phyloP scores from a whole-genome alignment of 768 basidiomycete genomes.

The Paxillus ammoniavirescens region DNA sequence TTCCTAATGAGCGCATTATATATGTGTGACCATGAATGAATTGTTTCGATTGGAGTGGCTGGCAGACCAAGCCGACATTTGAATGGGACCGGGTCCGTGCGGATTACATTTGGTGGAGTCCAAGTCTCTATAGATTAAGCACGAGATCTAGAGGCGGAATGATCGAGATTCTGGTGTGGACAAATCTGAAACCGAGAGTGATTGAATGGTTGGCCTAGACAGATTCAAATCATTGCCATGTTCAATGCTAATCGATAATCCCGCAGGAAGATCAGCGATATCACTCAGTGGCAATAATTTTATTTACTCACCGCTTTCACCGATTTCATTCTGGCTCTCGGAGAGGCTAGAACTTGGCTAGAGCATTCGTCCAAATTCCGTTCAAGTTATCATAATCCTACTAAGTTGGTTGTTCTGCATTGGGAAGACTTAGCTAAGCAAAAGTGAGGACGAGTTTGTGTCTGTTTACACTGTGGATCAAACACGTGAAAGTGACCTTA shows the following conservation, averaged over 20 bases:
- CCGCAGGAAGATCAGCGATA: neutral
- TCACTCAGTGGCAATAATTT: neutral
- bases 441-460: neutral
- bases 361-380: too few species aligned
- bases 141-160: neutral
- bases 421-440: neutral
- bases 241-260: neutral
- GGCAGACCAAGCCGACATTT: neutral
- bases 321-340: neutral
- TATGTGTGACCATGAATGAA: constrained; percentile 7
- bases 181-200: neutral
- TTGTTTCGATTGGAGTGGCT: constrained; percentile 8
- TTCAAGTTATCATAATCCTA: too few species aligned
- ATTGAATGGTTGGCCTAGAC: neutral
- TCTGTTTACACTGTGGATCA: neutral
- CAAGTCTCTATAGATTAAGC: too few species aligned
- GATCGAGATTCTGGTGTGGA: neutral
- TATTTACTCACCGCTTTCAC: neutral
- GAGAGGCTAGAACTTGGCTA: neutral
- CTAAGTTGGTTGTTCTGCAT: neutral
- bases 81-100: constrained; percentile 1
- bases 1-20: constrained; percentile 11
- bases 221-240: neutral
- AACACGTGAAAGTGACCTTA: constrained; percentile 25
- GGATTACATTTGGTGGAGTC: neutral